A percentile compares a stretch with the other conserved stretches of the same genome.
phyloP scores from a whole-genome alignment of 106 monocot genomes.

The Acorus calamus region DNA sequence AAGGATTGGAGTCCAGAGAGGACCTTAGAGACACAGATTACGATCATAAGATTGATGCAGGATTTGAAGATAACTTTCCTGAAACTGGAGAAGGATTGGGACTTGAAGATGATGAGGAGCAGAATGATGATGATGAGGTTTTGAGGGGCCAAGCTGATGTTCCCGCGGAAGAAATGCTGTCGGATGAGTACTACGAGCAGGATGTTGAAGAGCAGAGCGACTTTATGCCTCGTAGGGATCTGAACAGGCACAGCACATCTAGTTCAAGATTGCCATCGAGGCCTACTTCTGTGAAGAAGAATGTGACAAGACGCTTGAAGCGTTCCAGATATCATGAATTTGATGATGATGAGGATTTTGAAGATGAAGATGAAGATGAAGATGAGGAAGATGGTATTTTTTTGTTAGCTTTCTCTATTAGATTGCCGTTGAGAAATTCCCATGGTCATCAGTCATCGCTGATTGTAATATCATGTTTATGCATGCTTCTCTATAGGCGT shows the following conservation, averaged over 20 bases:
- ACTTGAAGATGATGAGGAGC: constrained; percentile 24
- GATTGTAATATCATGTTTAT: neutral
- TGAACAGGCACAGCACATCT: constrained; percentile 35
- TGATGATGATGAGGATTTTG: constrained; percentile 63
- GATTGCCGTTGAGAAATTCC: neutral
- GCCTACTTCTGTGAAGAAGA: constrained; percentile 25
- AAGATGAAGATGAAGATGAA: constrained; percentile 60
- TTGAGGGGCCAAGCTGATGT: constrained; percentile 52
- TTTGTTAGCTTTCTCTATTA: neutral
- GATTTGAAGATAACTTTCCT: constrained; percentile 24
- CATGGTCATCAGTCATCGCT: neutral
- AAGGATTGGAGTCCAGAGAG: neutral
- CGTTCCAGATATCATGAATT: constrained; percentile 38
- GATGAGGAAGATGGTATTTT: constrained; percentile 46
- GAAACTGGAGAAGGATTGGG: neutral
- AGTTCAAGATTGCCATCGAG: constrained; percentile 40
- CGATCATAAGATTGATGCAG: constrained; percentile 16
- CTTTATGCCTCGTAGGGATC: constrained; percentile 42
- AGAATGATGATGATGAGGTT: constrained; percentile 23
- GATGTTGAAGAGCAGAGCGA: constrained; percentile 88
- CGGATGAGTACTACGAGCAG: constrained; percentile 98
- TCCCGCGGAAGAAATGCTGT: constrained; percentile 90
- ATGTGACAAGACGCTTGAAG: constrained; percentile 28
- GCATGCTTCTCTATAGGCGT: neutral
- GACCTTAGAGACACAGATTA: constrained; percentile 20